Evolutionary conservation across 768 basidiomycete species (phyloP).

Genomic region (Tubosaeta sp.): DNA sequence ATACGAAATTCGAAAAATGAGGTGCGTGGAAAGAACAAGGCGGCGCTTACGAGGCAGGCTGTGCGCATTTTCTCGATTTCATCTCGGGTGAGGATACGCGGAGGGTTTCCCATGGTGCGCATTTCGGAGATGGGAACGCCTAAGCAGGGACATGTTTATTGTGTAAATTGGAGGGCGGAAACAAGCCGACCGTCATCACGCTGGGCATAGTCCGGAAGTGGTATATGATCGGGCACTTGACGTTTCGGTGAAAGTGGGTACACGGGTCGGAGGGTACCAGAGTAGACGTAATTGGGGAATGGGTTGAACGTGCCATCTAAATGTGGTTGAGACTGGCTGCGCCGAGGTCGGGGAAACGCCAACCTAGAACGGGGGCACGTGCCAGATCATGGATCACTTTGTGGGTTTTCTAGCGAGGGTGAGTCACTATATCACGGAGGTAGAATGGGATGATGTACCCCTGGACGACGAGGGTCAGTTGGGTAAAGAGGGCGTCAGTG

Average conservation of each 20-base stretch:
- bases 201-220: conserved; percentile 79
- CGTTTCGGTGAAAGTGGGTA: conserved; percentile 87
- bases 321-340: not conserved
- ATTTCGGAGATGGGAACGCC: conserved; percentile 59
- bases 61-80: conserved; percentile 89
- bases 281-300: conserved; percentile 71
- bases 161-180: not conserved
- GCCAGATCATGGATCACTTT: conserved; percentile 71
- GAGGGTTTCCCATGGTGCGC: conserved; percentile 54
- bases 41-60: conserved; percentile 69
- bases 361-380: conserved; percentile 24
- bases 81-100: conserved; percentile 59
- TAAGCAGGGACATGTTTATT: conserved; percentile 25
- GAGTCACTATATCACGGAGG: not conserved
- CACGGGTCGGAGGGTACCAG: conserved; percentile 72
- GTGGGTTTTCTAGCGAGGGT: conserved; percentile 64
- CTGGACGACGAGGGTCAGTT: conserved; percentile 10
- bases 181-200: conserved; percentile 50
- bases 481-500: not conserved
- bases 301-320: conserved; percentile 78
- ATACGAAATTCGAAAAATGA: not conserved
- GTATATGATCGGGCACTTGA: conserved; percentile 76
- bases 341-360: not conserved
- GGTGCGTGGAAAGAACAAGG: not conserved
- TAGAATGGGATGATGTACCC: conserved; percentile 16